Evolutionary conservation across 73 alveolate species (phyloP).

Genomic region (Tetrahymena thermophila): DNA sequence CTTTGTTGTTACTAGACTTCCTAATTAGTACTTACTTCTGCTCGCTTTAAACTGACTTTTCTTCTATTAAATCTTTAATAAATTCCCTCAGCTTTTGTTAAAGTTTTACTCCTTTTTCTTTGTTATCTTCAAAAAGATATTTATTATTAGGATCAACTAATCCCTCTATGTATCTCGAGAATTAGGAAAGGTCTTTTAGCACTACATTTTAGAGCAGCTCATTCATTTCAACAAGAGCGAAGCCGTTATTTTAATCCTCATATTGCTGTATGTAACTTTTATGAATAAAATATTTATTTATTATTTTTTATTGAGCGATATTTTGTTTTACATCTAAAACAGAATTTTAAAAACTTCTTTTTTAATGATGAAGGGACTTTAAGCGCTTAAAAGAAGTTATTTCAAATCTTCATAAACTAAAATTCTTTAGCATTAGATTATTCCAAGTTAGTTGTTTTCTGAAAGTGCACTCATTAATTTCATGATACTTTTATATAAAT

Average conservation of each 20-base stretch:
- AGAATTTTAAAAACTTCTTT: neutral
- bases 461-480: neutral
- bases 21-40: neutral
- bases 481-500: neutral
- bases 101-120: neutral
- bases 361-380: neutral
- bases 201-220: neutral
- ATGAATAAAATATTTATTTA: neutral
- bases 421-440: neutral
- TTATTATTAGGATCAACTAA: neutral
- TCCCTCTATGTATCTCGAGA: neutral
- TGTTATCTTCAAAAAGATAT: neutral
- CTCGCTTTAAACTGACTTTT: neutral
- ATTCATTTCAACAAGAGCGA: neutral
- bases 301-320: neutral
- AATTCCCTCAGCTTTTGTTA: neutral
- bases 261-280: neutral
- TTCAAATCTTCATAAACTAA: neutral
- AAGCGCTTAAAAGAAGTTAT: neutral
- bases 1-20: neutral
- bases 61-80: neutral
- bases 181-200: neutral
- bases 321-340: neutral
- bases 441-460: neutral
- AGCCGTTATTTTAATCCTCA: neutral